Evolutionary conservation across 129 eudicot genomes (phyloP).

Genomic region (Flaveria linearis): DNA sequence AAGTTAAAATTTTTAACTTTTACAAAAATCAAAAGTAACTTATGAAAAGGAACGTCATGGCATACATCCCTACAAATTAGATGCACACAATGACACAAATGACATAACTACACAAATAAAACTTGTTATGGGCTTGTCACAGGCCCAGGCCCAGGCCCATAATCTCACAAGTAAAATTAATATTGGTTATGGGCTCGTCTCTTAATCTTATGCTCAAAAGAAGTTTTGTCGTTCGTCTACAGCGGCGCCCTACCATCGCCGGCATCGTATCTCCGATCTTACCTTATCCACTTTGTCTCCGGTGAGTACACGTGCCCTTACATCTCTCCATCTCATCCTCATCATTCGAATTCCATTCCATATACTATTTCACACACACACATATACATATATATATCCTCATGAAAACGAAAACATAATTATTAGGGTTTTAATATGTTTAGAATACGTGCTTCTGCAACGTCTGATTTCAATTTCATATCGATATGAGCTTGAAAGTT

Average conservation of each 20-base stretch:
- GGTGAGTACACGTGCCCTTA: not conserved
- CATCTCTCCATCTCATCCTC: not conserved
- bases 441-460: slow-evolving; percentile 5
- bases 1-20: no score
- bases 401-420: not conserved
- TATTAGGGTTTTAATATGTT: slow-evolving; percentile 31
- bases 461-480: not conserved
- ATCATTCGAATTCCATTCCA: not conserved
- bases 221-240: not conserved
- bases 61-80: no score
- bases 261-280: slow-evolving; percentile 35
- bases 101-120: no score
- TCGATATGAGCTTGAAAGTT: not conserved
- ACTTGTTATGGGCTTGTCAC: not conserved
- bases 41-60: no score
- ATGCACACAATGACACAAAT: no score
- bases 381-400: not conserved
- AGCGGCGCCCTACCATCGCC: slow-evolving; percentile 29
- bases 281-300: slow-evolving; percentile 21
- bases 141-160: not conserved
- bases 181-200: not conserved
- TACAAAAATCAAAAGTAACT: no score
- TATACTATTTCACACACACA: not conserved
- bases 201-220: not conserved
- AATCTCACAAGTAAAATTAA: not conserved